These are phyloP conservation scores for Leucaena leucocephala DNA, from an alignment of 306 rosid genomes.

Conservation along the genomic window DNA sequence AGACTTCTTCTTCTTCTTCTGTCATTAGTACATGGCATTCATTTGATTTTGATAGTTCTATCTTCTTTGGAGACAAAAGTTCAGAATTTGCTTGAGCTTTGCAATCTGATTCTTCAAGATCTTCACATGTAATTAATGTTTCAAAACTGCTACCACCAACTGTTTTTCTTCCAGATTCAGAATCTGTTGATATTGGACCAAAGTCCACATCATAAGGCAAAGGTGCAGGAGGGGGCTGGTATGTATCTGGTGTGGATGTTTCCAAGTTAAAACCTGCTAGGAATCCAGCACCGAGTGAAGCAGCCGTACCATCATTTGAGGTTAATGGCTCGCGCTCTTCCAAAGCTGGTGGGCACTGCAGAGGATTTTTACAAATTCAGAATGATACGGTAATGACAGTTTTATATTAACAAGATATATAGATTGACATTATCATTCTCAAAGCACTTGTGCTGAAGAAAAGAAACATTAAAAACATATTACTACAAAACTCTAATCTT, in stretches of 20 bases:
- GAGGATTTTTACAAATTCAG: slow-evolving; percentile 28
- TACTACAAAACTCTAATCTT: background rate
- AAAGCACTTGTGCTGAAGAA: background rate
- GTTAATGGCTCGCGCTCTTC: slow-evolving; percentile 61
- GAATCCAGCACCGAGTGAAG: slow-evolving; percentile 57
- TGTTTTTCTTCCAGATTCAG: slow-evolving; percentile 57
- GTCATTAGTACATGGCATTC: slow-evolving; percentile 36
- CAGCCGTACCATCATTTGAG: slow-evolving; percentile 45
- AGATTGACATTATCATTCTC: slow-evolving; percentile 27
- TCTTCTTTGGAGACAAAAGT: slow-evolving; percentile 48
- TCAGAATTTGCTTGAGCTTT: slow-evolving; percentile 52
- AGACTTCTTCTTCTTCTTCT: slow-evolving; percentile 62
- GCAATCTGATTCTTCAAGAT: slow-evolving; percentile 58
- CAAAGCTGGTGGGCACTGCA: slow-evolving; percentile 68
- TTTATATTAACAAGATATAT: background rate
- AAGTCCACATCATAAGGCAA: slow-evolving; percentile 70
- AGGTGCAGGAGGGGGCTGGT: slow-evolving; percentile 80
- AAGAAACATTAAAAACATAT: background rate
- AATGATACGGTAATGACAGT: background rate
- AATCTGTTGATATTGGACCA: slow-evolving; percentile 57
- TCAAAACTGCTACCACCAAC: slow-evolving; percentile 56
- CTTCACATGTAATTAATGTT: slow-evolving; percentile 58
- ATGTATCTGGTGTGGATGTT: slow-evolving; percentile 70
- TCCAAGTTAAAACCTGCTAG: slow-evolving; percentile 58
- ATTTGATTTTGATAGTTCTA: slow-evolving; percentile 47